Evolutionary conservation across 176 grass and related monocot species (phyloP), one percentile per base, ranked within the genome.

Genomic region (Aegilops tauschii): DNA sequence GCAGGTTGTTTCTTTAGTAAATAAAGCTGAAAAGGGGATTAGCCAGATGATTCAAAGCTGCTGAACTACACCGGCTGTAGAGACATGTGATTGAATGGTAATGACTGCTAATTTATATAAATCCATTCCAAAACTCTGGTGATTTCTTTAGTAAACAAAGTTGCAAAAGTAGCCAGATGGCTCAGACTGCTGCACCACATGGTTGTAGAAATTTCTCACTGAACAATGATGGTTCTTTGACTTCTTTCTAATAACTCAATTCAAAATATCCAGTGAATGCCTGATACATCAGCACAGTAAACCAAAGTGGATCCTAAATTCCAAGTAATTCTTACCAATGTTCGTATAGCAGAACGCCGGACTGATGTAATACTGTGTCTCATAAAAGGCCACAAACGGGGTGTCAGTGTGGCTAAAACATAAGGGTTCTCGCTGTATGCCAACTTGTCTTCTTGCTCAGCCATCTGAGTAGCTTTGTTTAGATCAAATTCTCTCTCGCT

Each of bases 361-460:
- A 99, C 97, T 83, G 97, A 99, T 73, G 90, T 93, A 78, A 99
- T 99, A 81, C 89, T 99, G 58, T 99, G 97, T 80, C 97, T 94
- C 92, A 99, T 96, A 88, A 99, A 99, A 71, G 97, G 94, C 97
- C 94, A 99, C 45, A 99, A 32, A 13, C 97, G 81, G 13, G 97
- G 97, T 62, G 91, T 95, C 80, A 99, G 66, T 73, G 80, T 87
- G 79, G 97, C 94, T 87, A 99, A 84, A 85, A 90, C 91, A 74
- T 94, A 96, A 77, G 97, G 92, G 87, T 94, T 96, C 52, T 94
- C 93, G 80, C 69, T 91, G 76, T 65, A 84, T 83, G 75, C 61
- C 13, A 77, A 71, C 82, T 12, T 70, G 21, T 93, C 90, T 67
- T 89, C 88, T 74, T 86, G 88, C 65, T 95, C 91, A 71, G 85